Conservation (phyloP, 306 rosid genomes). For the Prunus kanzakura region DNA sequence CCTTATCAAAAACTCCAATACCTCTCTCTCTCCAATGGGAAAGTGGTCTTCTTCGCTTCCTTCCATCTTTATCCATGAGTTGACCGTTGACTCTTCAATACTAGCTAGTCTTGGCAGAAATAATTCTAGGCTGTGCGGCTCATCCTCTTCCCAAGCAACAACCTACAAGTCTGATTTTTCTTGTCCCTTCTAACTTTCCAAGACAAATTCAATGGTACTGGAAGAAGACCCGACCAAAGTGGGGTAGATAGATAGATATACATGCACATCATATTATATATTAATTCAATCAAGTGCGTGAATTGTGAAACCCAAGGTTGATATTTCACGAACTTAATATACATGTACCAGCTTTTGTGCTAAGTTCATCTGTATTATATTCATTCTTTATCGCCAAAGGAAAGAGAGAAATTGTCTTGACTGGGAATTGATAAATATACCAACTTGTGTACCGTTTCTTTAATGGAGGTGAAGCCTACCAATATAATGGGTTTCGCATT, state of each 20-base stretch:
- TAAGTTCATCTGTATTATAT: not conserved
- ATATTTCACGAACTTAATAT: not conserved
- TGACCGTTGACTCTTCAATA: not conserved
- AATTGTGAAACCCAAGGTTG: not conserved
- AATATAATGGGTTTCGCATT: no score
- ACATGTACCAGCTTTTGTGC: not conserved
- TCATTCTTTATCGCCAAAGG: not conserved
- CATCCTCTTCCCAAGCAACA: not conserved
- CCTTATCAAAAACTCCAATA: not conserved
- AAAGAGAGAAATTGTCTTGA: not conserved
- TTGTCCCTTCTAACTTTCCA: not conserved
- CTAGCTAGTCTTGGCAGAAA: not conserved
- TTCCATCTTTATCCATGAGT: slow-evolving; percentile 3
- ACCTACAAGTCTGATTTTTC: not conserved
- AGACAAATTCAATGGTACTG: not conserved
- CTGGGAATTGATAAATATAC: not conserved
- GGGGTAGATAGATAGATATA: not conserved
- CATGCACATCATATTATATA: not conserved
- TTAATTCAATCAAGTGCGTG: not conserved
- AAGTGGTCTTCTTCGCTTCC: not conserved
- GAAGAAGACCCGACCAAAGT: no score
- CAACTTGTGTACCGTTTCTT: no score
- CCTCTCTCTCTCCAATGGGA: not conserved
- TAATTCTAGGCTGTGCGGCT: not conserved
- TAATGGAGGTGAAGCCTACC: no score